Conservation (phyloP, 106 monocot genomes). For the Vanilla planifolia region DNA sequence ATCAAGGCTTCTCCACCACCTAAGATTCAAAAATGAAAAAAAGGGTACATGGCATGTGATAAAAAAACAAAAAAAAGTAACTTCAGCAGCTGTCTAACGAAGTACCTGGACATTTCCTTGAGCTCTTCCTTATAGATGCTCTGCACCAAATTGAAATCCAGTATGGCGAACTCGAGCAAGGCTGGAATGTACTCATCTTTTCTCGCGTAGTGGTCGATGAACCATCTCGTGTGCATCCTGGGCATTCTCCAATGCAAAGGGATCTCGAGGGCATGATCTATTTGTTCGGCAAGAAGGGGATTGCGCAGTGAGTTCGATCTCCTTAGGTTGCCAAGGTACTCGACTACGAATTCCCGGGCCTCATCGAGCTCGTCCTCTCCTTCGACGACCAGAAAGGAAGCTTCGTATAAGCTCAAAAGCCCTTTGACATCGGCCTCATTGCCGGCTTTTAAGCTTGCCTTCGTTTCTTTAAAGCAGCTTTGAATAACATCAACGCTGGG, state of each 20-base stretch:
- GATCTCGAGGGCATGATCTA: constrained; percentile 27
- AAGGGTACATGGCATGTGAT: too few species aligned
- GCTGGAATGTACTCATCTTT: constrained; percentile 7
- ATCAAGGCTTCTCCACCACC: constrained; percentile 33
- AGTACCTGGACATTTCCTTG: constrained; percentile 15
- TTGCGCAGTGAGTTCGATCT: background rate
- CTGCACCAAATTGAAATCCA: constrained; percentile 52
- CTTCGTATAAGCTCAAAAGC: constrained; percentile 36
- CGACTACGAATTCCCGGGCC: constrained; percentile 19
- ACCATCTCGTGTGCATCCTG: constrained; percentile 28
- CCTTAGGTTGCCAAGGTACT: background rate
- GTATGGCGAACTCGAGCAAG: constrained; percentile 35
- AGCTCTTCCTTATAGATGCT: constrained; percentile 18
- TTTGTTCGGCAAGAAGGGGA: constrained; percentile 1
- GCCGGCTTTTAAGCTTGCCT: constrained; percentile 4
- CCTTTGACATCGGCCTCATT: constrained; percentile 16
- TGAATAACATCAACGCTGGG: constrained; percentile 8
- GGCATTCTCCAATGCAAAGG: constrained; percentile 36
- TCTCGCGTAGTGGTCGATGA: constrained; percentile 22
- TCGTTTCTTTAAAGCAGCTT: constrained; percentile 11
- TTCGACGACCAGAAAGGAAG: constrained; percentile 24
- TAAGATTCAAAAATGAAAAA: background rate
- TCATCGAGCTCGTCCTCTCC: constrained; percentile 26
- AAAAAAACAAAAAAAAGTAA: too few species aligned
- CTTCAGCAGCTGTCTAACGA: background rate